These are phyloP conservation scores for Boletus reticuloceps DNA, from an alignment of 768 basidiomycete genomes.

Conservation along the genomic window DNA sequence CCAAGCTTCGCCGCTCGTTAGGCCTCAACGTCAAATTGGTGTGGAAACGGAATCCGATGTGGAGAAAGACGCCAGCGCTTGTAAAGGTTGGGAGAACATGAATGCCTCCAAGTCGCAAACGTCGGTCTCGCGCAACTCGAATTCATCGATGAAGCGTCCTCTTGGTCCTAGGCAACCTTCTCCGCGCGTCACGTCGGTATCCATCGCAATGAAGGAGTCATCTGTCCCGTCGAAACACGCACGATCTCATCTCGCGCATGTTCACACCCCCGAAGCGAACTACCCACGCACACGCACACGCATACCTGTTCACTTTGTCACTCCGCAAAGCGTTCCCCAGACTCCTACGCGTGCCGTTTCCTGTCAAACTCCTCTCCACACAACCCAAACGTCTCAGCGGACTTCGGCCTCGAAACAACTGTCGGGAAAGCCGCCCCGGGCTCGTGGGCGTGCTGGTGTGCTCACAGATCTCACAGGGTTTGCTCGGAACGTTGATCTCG, in stretches of 20 bases:
- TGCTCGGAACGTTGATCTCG: constrained; percentile 30
- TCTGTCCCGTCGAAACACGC: background rate
- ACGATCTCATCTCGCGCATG: background rate
- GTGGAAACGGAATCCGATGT: constrained; percentile 1
- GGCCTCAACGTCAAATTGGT: constrained; percentile 8
- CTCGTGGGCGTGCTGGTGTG: constrained; percentile 29
- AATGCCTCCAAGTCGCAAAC: constrained; percentile 9
- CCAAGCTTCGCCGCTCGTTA: constrained; percentile 28
- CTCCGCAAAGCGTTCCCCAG: background rate
- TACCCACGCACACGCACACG: constrained; percentile 12
- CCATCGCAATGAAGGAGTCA: background rate
- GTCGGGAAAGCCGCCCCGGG: constrained; percentile 28
- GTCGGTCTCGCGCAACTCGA: constrained; percentile 14
- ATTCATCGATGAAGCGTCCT: constrained; percentile 25
- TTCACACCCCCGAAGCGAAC: background rate
- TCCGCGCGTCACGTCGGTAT: constrained; percentile 5
- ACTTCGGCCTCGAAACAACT: constrained; percentile 17
- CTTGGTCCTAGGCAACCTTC: constrained; percentile 21
- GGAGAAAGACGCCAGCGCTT: background rate
- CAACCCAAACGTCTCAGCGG: constrained; percentile 12
- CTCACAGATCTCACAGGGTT: constrained; percentile 42
- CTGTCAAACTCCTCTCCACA: constrained; percentile 17
- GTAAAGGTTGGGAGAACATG: background rate
- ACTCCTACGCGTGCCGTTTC: constrained; percentile 21
- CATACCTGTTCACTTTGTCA: background rate